Conservation (phyloP, 73 alveolate genomes). For the Blepharisma stoltei region DNA sequence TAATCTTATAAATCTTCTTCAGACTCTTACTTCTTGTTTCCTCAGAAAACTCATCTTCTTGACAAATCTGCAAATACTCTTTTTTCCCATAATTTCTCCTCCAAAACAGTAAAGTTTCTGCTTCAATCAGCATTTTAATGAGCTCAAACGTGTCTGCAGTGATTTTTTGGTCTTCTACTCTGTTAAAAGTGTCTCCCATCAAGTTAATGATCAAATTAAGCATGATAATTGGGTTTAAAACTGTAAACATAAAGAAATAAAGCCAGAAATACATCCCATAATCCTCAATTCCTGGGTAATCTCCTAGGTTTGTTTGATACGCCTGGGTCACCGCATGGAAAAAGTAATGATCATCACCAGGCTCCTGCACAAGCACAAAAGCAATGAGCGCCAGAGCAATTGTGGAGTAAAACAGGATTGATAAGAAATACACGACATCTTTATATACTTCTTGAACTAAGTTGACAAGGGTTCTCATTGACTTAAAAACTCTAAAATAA, state of each 20-base stretch:
- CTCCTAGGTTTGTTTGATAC: slow-evolving; percentile 37
- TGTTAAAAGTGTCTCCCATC: slow-evolving; percentile 44
- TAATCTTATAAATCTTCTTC: too few relatives aligned
- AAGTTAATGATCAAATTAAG: slow-evolving; percentile 35
- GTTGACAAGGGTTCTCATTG: slow-evolving; percentile 36
- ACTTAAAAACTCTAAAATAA: slow-evolving; percentile 35
- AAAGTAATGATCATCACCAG: not conserved
- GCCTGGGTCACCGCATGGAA: slow-evolving; percentile 26
- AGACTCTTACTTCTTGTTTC: too few relatives aligned
- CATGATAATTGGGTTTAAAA: slow-evolving; percentile 36
- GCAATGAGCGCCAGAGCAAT: slow-evolving; percentile 30
- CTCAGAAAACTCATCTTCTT: not conserved
- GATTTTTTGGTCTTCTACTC: slow-evolving; percentile 23
- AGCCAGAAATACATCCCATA: slow-evolving; percentile 33
- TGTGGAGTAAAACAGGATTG: slow-evolving; percentile 38
- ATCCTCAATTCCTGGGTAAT: slow-evolving; percentile 35
- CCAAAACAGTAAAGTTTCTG: slow-evolving; percentile 29
- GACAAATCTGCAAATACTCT: not conserved
- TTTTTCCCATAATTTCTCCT: slow-evolving; percentile 11
- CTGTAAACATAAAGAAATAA: slow-evolving; percentile 32
- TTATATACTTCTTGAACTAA: slow-evolving; percentile 36
- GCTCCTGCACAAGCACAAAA: slow-evolving; percentile 1
- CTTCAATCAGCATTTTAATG: slow-evolving; percentile 38
- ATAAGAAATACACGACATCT: slow-evolving; percentile 33
- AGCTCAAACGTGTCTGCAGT: slow-evolving; percentile 41